Conservation (phyloP, 2,329 filamentous ascomycete genomes). For the Colletotrichum godetiae region DNA sequence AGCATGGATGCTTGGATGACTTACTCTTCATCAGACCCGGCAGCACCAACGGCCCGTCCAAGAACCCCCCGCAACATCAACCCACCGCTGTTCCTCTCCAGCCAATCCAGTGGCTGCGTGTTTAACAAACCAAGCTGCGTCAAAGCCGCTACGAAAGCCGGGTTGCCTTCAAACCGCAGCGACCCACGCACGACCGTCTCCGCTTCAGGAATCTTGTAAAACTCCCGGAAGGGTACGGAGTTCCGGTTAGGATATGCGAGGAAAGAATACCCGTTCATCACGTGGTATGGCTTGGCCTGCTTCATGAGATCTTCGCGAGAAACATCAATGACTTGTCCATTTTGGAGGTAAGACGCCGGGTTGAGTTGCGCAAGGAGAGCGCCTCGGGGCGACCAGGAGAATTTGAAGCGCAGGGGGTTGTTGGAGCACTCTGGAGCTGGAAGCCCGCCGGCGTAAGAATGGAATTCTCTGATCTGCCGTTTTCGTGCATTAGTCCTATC, state of each 20-base stretch:
- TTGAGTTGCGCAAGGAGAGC: conserved; percentile 76
- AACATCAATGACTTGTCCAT: conserved; percentile 65
- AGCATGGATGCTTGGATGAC: neutral
- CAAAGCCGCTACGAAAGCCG: conserved; percentile 75
- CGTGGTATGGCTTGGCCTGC: conserved; percentile 74
- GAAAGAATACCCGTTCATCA: conserved; percentile 67
- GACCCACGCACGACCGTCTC: conserved; percentile 76
- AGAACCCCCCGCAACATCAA: conserved; percentile 77
- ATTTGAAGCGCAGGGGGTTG: conserved; percentile 78
- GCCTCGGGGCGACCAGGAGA: conserved; percentile 74
- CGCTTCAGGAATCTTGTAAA: conserved; percentile 77
- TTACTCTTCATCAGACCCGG: conserved; percentile 77
- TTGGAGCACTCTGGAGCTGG: conserved; percentile 67
- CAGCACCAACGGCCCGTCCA: conserved; percentile 75
- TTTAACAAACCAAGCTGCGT: conserved; percentile 74
- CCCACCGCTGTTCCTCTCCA: conserved; percentile 85
- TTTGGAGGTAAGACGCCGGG: conserved; percentile 72
- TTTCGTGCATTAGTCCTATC: neutral
- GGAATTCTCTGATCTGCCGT: conserved; percentile 68
- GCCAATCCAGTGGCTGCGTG: conserved; percentile 46
- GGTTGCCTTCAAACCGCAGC: conserved; percentile 75
- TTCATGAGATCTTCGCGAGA: conserved; percentile 67
- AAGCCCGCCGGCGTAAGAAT: conserved; percentile 75
- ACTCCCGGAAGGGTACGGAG: conserved; percentile 73
- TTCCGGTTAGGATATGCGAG: conserved; percentile 79